phyloP scores from a whole-genome alignment of 495 filamentous ascomycete species.

The Parathielavia hyrcaniae region DNA sequence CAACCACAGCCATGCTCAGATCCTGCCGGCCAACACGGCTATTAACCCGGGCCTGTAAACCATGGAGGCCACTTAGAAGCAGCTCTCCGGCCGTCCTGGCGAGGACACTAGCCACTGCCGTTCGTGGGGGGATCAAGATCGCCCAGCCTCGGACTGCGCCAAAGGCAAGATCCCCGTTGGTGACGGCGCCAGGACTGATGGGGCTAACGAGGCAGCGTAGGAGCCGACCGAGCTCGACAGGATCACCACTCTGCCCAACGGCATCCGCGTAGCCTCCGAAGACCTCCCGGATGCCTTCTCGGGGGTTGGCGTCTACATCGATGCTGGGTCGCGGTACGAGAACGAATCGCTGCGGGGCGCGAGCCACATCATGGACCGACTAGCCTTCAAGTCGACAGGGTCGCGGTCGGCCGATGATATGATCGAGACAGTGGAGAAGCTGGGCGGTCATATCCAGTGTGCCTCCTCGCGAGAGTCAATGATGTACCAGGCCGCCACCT shows the following conservation, averaged over 20 bases:
- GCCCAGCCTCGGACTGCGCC: background rate
- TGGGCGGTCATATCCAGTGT: slow-evolving; percentile 95
- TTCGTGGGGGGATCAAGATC: slow-evolving; percentile 1
- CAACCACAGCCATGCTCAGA: slow-evolving; percentile 26
- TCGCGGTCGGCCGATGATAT: slow-evolving; percentile 71
- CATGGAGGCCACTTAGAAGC: slow-evolving; percentile 14
- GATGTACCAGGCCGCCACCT: slow-evolving; percentile 98
- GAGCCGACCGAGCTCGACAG: slow-evolving; percentile 84
- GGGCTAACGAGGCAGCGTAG: slow-evolving; percentile 39
- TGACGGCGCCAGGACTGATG: too few species aligned
- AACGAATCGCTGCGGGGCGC: slow-evolving; percentile 77
- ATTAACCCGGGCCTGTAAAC: slow-evolving; percentile 15
- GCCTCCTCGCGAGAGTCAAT: slow-evolving; percentile 90
- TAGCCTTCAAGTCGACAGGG: slow-evolving; percentile 93
- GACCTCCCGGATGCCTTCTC: slow-evolving; percentile 93
- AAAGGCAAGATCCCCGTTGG: slow-evolving; percentile 16
- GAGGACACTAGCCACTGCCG: slow-evolving; percentile 16
- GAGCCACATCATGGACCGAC: slow-evolving; percentile 90
- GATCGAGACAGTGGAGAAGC: slow-evolving; percentile 72
- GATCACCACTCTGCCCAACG: slow-evolving; percentile 87
- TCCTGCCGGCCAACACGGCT: slow-evolving; percentile 27
- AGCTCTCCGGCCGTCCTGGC: background rate
- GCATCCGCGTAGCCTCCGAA: slow-evolving; percentile 89
- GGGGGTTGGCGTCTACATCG: slow-evolving; percentile 92
- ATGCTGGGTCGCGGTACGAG: slow-evolving; percentile 93